Evolutionary conservation across 2,329 filamentous ascomycete genomes (phyloP), one percentile per base, ranked within the genome.

Genomic region (Pseudogymnoascus sp.): DNA sequence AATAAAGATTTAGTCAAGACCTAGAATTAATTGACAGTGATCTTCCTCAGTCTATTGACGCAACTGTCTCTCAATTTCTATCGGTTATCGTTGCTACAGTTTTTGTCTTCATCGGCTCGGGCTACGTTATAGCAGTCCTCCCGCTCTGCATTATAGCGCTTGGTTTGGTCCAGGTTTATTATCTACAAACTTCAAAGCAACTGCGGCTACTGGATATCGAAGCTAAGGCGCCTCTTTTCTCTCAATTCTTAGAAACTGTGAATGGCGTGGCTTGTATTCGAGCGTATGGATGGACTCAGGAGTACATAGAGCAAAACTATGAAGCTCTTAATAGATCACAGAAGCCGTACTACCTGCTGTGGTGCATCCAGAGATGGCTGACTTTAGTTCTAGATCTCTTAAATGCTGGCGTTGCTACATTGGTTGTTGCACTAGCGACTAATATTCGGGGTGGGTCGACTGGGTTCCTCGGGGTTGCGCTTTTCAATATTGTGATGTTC

Each of bases 391-490:
- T 79, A 10, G 75, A 79, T 63, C 65, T 67, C 10, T 40, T 64
- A 15, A 58, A 69, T 3, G 61, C 68, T 7, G 59, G 60, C 9
- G 48, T 69, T 12, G 69, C 66, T 9, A 70, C 83, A 15, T 74
- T 84, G 8, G 70, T 72, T 1, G 61, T 67, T 12, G 61, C 61
- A 9, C 61, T 48, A 12, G 55, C 68, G 10, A 59, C 55, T 2
- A 74, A 72, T 21, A 8, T 59, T 21, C 8, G 18, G 18, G 36
- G 36, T 21, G 55, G 31, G 4, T 37, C 39, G 3, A 48, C 68
- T 4, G 69, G 69, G 5, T 59, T 69, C 2, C 77, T 75, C 48
- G 85, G 81, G 80, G 83, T 82, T 0, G 76, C 76, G 42, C 72
- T 85, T 10, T 52, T 52, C 27, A 61, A 66, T 7, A 45, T 70